Evolutionary conservation across 768 basidiomycete species (phyloP).

Genomic region (Boletus reticulatus): DNA sequence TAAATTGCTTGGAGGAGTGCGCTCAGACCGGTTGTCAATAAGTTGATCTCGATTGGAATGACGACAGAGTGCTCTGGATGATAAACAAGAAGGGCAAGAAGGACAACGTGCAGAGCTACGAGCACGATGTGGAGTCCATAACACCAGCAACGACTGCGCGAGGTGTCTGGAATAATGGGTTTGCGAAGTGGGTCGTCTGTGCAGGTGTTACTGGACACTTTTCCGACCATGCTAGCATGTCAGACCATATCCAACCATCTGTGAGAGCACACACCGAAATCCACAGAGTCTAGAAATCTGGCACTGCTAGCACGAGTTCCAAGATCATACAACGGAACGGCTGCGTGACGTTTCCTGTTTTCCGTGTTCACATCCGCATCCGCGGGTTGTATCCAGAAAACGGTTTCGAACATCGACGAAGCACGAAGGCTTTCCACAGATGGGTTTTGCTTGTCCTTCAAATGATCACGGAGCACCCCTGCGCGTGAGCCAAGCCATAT

Average conservation of each 20-base stretch:
- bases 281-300: neutral
- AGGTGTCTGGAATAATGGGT: neutral
- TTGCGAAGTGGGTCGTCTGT: neutral
- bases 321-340: neutral
- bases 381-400: neutral
- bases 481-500: neutral
- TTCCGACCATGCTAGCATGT: neutral
- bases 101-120: too few relatives aligned
- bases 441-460: neutral
- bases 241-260: neutral
- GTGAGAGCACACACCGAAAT: neutral
- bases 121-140: too few relatives aligned
- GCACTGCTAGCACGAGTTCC: neutral
- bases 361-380: neutral
- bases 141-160: neutral
- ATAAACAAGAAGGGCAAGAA: too few relatives aligned
- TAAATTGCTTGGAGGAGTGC: too few relatives aligned
- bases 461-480: neutral
- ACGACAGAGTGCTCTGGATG: too few relatives aligned
- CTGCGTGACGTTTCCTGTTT: neutral
- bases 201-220: neutral
- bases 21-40: too few relatives aligned
- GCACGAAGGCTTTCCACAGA: neutral
- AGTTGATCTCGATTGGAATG: too few relatives aligned
- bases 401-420: neutral